Evolutionary conservation across 2,329 filamentous ascomycete species (phyloP).

Genomic region (Fusarium marasasianum): DNA sequence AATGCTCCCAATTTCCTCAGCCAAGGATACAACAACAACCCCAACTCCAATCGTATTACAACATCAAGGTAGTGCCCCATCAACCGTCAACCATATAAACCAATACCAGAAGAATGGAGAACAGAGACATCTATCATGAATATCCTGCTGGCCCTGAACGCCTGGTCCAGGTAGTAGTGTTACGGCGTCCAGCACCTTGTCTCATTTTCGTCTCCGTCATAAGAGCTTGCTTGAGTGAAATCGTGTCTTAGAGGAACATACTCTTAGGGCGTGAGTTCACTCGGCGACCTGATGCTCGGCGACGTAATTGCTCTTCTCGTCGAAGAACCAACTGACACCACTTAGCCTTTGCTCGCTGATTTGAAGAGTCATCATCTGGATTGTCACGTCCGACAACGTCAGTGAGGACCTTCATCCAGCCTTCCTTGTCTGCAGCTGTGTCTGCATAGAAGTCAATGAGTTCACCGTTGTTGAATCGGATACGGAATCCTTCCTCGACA

Average conservation of each 20-base stretch:
- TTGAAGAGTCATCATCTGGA: constrained; percentile 56
- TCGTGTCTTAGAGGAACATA: constrained; percentile 56
- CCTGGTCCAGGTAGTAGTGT: constrained; percentile 42
- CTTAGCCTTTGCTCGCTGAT: constrained; percentile 61
- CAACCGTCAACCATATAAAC: constrained; percentile 33
- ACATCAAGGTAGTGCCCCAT: constrained; percentile 32
- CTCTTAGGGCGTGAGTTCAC: constrained; percentile 68
- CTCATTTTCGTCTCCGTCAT: constrained; percentile 32
- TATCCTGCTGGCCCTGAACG: constrained; percentile 38
- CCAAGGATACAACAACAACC: constrained; percentile 33
- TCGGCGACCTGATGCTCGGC: constrained; percentile 61
- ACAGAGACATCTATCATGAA: constrained; percentile 39
- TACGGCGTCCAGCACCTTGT: constrained; percentile 37
- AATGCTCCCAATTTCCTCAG: constrained; percentile 37
- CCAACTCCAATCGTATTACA: constrained; percentile 44
- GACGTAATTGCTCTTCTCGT: constrained; percentile 67
- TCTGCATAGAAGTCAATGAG: constrained; percentile 99
- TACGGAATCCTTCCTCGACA: constrained; percentile 98
- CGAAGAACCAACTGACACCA: constrained; percentile 76
- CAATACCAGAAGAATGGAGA: constrained; percentile 29
- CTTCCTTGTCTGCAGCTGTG: constrained; percentile 85
- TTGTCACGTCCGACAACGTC: constrained; percentile 72
- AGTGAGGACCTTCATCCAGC: constrained; percentile 89
- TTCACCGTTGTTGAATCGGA: constrained; percentile 97
- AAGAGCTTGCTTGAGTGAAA: constrained; percentile 2